Conservation (phyloP, 192 early-diverging fungal species). For the Coemansia sp. region DNA sequence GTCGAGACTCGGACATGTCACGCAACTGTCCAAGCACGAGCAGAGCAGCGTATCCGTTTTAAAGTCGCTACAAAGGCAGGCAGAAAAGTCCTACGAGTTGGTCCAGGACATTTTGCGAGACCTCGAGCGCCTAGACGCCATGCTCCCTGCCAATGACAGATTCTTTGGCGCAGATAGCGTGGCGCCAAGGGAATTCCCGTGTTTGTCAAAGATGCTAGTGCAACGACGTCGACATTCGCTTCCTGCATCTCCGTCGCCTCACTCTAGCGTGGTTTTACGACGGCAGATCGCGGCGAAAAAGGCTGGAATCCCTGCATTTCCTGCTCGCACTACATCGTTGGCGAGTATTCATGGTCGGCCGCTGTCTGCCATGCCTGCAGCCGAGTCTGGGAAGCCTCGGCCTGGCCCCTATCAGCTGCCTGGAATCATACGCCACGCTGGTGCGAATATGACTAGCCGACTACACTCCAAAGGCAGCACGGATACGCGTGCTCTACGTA, state of each 20-base stretch:
- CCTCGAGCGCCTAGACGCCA: conserved; percentile 49
- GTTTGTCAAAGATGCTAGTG: conserved; percentile 21
- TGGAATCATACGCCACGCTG: conserved; percentile 9
- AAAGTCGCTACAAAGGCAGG: conserved; percentile 46
- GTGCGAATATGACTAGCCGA: conserved; percentile 6
- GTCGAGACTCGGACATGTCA: conserved; percentile 22
- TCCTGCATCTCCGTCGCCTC: conserved; percentile 20
- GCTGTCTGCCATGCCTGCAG: conserved; percentile 22
- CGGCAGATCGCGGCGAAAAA: conserved; percentile 42
- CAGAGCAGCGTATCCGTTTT: conserved; percentile 37
- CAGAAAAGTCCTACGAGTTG: conserved; percentile 56
- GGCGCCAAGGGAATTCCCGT: conserved; percentile 23
- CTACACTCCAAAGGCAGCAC: conserved; percentile 19
- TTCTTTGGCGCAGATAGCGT: conserved; percentile 21
- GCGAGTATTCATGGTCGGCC: conserved; percentile 14
- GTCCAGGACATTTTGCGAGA: conserved; percentile 53
- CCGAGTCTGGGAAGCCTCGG: conserved; percentile 17
- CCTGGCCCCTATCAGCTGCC: conserved; percentile 31
- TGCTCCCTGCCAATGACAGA: conserved; percentile 23
- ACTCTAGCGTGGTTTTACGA: conserved; percentile 25
- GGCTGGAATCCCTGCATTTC: conserved; percentile 31
- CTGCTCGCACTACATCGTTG: conserved; percentile 19
- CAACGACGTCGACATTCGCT: conserved; percentile 25
- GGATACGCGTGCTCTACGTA: conserved; percentile 21
- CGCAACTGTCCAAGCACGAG: conserved; percentile 39